These are phyloP conservation scores for Craterostigma plantagineum DNA, from an alignment of 257 asterid genomes.

Conservation along the genomic window DNA sequence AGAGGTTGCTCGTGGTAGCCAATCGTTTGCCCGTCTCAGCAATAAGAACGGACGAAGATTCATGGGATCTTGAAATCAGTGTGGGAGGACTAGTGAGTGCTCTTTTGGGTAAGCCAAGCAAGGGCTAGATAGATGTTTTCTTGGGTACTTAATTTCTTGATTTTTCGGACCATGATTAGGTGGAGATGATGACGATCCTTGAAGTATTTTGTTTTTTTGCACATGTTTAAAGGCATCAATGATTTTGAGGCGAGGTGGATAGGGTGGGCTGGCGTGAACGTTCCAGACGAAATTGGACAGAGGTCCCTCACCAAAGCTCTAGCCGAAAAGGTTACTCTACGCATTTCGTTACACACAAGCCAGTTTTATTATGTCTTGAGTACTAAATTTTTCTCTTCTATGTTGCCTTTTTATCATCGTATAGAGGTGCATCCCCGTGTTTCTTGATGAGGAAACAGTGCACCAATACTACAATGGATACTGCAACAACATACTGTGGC, in stretches of 20 bases:
- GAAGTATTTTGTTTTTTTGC: too few species aligned
- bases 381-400: not conserved
- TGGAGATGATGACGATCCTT: too few species aligned
- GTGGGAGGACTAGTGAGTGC: constrained; percentile 98
- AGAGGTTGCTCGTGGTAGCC: constrained; percentile 88
- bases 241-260: constrained; percentile 92
- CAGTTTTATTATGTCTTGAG: constrained; percentile 4
- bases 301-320: constrained; percentile 66
- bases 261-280: constrained; percentile 98
- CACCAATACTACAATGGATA: constrained; percentile 80
- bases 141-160: not conserved
- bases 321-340: constrained; percentile 50
- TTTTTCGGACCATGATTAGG: not conserved
- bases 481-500: constrained; percentile 87
- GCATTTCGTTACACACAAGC: constrained; percentile 4
- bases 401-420: not conserved
- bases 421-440: constrained; percentile 89
- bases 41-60: constrained; percentile 70
- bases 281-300: constrained; percentile 77
- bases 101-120: constrained; percentile 91
- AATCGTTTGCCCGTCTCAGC: constrained; percentile 96
- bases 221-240: constrained; percentile 34
- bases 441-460: constrained; percentile 66
- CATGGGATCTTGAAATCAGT: constrained; percentile 91
- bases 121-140: constrained; percentile 12